phyloP scores from a whole-genome alignment of 2,329 filamentous ascomycete species.

The Rhinocladiella mackenziei region DNA sequence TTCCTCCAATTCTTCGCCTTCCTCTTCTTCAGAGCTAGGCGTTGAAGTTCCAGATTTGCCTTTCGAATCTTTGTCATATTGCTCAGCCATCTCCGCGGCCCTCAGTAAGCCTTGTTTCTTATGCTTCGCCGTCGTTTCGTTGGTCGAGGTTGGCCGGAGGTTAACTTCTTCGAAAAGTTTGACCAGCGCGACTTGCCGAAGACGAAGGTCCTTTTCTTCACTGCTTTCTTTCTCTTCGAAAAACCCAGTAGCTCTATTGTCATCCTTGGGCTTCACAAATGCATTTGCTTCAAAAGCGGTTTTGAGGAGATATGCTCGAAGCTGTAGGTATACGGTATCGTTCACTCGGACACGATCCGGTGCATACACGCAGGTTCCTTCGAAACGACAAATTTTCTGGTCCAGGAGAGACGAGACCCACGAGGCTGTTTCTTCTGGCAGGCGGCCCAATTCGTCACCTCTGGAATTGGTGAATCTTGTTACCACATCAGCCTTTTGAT shows the following conservation, averaged over 20 bases:
- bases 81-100: slow-evolving; percentile 83
- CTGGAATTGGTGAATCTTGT: slow-evolving; percentile 80
- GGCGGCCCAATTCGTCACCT: slow-evolving; percentile 78
- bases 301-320: slow-evolving; percentile 70
- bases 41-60: slow-evolving; percentile 50
- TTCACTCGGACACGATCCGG: slow-evolving; percentile 82
- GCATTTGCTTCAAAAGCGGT: slow-evolving; percentile 66
- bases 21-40: slow-evolving; percentile 65
- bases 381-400: slow-evolving; percentile 81
- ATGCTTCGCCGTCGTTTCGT: slow-evolving; percentile 68
- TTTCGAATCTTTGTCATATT: slow-evolving; percentile 52
- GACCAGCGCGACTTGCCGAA: slow-evolving; percentile 83
- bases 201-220: slow-evolving; percentile 76
- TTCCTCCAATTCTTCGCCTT: slow-evolving; percentile 87
- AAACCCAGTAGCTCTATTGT: slow-evolving; percentile 67
- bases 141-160: slow-evolving; percentile 69
- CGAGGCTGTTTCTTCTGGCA: slow-evolving; percentile 79
- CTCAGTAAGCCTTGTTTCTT: slow-evolving; percentile 79
- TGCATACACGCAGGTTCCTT: slow-evolving; percentile 82
- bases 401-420: slow-evolving; percentile 94
- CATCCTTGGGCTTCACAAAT: slow-evolving; percentile 60
- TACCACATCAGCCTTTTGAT: slow-evolving; percentile 74
- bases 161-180: slow-evolving; percentile 87
- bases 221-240: slow-evolving; percentile 82
- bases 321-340: slow-evolving; percentile 88